These are phyloP conservation scores for Pseudogymnoascus sp. DNA, from an alignment of 2,329 filamentous ascomycete genomes.

Conservation along the genomic window DNA sequence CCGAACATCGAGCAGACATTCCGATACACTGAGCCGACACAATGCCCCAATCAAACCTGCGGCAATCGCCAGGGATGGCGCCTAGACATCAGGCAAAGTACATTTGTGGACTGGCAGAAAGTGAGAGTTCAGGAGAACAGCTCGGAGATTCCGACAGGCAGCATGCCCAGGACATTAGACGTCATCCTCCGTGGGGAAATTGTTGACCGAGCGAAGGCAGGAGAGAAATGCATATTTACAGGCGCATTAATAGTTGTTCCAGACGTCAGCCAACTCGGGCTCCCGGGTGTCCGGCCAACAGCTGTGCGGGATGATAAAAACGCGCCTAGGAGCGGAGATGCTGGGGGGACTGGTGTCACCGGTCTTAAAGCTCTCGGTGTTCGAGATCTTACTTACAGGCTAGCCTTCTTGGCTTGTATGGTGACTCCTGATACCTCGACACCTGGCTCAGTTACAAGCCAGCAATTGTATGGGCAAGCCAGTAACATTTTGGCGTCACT, in stretches of 20 bases:
- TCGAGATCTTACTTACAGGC: slow-evolving; percentile 84
- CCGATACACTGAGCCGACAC: slow-evolving; percentile 90
- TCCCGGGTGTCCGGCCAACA: slow-evolving; percentile 76
- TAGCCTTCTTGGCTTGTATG: slow-evolving; percentile 98
- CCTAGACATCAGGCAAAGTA: slow-evolving; percentile 92
- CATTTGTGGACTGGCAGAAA: slow-evolving; percentile 98
- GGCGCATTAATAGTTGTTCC: slow-evolving; percentile 94
- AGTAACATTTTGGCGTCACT: slow-evolving; percentile 79
- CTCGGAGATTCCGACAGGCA: slow-evolving; percentile 94
- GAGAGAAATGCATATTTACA: slow-evolving; percentile 97
- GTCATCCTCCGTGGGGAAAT: slow-evolving; percentile 94
- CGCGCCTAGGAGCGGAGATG: slow-evolving; percentile 64
- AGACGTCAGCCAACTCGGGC: slow-evolving; percentile 87
- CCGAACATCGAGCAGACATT: slow-evolving; percentile 96
- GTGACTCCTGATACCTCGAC: slow-evolving; percentile 80
- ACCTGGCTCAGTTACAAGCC: slow-evolving; percentile 63
- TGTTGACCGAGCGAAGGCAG: slow-evolving; percentile 92
- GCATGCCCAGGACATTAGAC: slow-evolving; percentile 97
- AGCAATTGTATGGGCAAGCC: slow-evolving; percentile 62
- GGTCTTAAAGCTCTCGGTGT: slow-evolving; percentile 91
- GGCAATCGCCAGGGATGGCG: slow-evolving; percentile 90
- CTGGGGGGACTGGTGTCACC: slow-evolving; percentile 73
- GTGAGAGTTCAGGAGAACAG: slow-evolving; percentile 97
- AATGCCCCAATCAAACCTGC: slow-evolving; percentile 83
- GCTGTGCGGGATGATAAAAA: slow-evolving; percentile 76